Evolutionary conservation across 768 basidiomycete species (phyloP).

Genomic region (Podaxis mareebaensis): DNA sequence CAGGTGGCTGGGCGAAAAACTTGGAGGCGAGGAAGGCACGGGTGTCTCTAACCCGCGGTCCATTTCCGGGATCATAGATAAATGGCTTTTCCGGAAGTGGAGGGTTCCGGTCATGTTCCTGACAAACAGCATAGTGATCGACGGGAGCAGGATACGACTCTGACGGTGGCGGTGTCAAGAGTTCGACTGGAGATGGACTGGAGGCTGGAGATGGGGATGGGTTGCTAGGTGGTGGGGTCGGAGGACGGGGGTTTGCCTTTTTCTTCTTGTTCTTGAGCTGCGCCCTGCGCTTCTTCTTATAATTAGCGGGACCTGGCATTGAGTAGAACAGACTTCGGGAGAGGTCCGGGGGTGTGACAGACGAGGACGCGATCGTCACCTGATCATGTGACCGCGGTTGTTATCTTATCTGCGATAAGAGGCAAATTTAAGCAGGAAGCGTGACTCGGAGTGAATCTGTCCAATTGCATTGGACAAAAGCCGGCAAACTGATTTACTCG

Average conservation of each 20-base stretch:
- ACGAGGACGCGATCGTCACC: neutral
- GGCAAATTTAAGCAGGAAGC: neutral
- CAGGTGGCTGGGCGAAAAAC: conserved; percentile 66
- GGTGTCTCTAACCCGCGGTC: conserved; percentile 71
- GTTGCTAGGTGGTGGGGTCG: neutral
- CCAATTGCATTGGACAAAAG: conserved; percentile 3
- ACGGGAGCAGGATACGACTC: neutral
- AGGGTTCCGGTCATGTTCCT: conserved; percentile 17
- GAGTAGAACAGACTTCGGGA: neutral
- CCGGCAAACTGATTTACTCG: conserved; percentile 20
- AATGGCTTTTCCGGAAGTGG: conserved; percentile 47
- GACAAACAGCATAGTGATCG: conserved; percentile 9
- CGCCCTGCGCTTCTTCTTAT: conserved; percentile 36
- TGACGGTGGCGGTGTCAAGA: neutral
- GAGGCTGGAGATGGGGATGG: neutral
- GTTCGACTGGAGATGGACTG: neutral
- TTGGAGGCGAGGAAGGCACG: conserved; percentile 62
- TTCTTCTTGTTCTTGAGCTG: conserved; percentile 18
- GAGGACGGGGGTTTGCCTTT: neutral
- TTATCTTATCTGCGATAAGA: conserved; percentile 7
- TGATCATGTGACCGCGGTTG: neutral
- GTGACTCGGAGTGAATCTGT: conserved; percentile 5
- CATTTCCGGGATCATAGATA: conserved; percentile 78
- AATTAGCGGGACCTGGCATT: conserved; percentile 69
- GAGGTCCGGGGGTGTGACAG: neutral